Evolutionary conservation across 2,329 filamentous ascomycete species (phyloP), one percentile per base, ranked within the genome.

Genomic region (Fusarium hostae): DNA sequence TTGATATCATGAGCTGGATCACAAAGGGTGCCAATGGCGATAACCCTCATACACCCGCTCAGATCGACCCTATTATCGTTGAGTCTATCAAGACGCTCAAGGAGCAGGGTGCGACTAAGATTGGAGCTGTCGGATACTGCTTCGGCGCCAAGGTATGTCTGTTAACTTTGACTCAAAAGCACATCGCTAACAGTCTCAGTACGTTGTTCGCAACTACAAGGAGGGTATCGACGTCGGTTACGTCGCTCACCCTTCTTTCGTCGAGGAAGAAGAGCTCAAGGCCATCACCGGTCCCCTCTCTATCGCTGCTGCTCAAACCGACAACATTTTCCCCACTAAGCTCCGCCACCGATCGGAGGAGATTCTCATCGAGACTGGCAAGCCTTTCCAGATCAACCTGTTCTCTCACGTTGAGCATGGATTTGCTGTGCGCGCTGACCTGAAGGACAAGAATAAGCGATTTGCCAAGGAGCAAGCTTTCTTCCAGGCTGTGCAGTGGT

Each of bases 381-480:
- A 85, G 63, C 82, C 89, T 11, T 95, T 90, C 81, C 90, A 94
- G 79, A 86, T 94, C 64, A 89, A 86, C 68, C 81, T 95, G 44
- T 95, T 90, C 84, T 88, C 88, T 20, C 88, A 88, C 40, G 90
- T 92, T 10, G 79, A 83, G 66, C 93, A 96, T 77, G 93, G 93
- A 0, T 96, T 95, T 75, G 90, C 89, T 20, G 90, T 94, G 11
- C 86, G 92, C 39, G 88, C 84, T 7, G 90, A 95, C 75, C 61
- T 86, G 32, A 82, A 81, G 5, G 82, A 86, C 63, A 82, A 82
- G 24, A 72, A 77, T 61, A 82, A 88, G 77, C 89, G 86, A 80
- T 95, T 89, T 78, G 92, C 90, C 35, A 95, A 95, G 85, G 92
- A 95, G 82, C 87, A 90, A 78, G 92, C 93, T 1, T 95, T 95